phyloP scores from a whole-genome alignment of 371 early-diverging fungal genomes.

The Haplosporangium sp. region DNA sequence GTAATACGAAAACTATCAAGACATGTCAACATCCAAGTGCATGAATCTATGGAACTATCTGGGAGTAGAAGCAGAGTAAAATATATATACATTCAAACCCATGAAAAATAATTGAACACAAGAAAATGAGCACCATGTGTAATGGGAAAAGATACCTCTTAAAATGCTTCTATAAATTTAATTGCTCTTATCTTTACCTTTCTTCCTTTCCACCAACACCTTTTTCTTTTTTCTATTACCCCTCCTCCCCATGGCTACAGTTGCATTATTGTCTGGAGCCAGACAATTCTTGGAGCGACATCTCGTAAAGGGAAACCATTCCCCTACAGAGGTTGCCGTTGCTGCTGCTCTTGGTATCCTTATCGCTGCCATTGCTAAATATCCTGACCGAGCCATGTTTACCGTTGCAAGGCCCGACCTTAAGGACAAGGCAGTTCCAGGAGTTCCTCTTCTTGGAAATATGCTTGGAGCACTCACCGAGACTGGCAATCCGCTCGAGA shows the following conservation, averaged over 20 bases:
- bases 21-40: constrained; percentile 42
- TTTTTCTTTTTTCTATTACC: not conserved
- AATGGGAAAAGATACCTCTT: no score
- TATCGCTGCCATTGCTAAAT: constrained; percentile 31
- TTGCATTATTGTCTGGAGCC: constrained; percentile 14
- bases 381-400: constrained; percentile 40
- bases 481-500: constrained; percentile 4
- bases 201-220: not conserved
- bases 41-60: constrained; percentile 49
- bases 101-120: no score
- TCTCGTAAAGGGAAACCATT: constrained; percentile 16
- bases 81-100: no score
- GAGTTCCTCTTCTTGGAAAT: constrained; percentile 38
- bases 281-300: constrained; percentile 23
- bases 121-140: no score
- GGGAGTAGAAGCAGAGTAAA: constrained; percentile 36
- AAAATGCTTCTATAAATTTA: no score
- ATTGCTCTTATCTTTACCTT: not conserved
- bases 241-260: constrained; percentile 10
- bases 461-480: constrained; percentile 30
- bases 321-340: constrained; percentile 15
- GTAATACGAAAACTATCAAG: constrained; percentile 38
- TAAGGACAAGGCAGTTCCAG: constrained; percentile 29
- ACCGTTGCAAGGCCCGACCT: constrained; percentile 34
- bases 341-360: constrained; percentile 24